Evolutionary conservation across 1,139 yeast genomes (phyloP).

Genomic region (Trichomonascaceae sp.): DNA sequence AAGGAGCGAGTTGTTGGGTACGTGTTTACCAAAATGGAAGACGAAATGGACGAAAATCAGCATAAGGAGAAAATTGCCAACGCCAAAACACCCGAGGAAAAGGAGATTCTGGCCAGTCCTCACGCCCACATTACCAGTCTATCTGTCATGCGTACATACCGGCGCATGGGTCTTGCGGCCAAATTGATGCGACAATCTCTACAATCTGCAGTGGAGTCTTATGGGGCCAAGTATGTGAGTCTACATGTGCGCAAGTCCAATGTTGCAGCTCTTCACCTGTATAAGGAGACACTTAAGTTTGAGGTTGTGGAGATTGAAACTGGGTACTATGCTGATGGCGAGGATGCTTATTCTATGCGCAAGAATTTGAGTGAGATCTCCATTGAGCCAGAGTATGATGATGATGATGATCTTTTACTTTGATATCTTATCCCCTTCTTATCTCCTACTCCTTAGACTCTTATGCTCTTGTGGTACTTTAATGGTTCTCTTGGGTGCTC

Average conservation of each 20-base stretch:
- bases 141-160: slow-evolving; percentile 88
- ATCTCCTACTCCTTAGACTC: neutral
- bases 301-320: slow-evolving; percentile 71
- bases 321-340: slow-evolving; percentile 90
- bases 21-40: slow-evolving; percentile 93
- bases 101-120: slow-evolving; percentile 47
- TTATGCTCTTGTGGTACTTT: too few relatives aligned
- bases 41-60: slow-evolving; percentile 25
- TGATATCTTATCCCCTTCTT: slow-evolving; percentile 13
- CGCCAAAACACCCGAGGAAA: slow-evolving; percentile 12
- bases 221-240: slow-evolving; percentile 73
- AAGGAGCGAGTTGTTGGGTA: slow-evolving; percentile 81
- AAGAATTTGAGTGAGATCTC: slow-evolving; percentile 11
- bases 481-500: too few relatives aligned
- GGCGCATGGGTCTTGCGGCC: slow-evolving; percentile 92
- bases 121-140: slow-evolving; percentile 93
- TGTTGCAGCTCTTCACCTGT: slow-evolving; percentile 86
- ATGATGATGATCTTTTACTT: slow-evolving; percentile 22
- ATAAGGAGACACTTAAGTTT: slow-evolving; percentile 73
- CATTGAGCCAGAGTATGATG: slow-evolving; percentile 13
- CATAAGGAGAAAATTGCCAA: neutral
- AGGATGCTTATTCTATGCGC: slow-evolving; percentile 96
- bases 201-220: slow-evolving; percentile 69
- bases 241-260: slow-evolving; percentile 90
- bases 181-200: slow-evolving; percentile 73